phyloP scores from a whole-genome alignment of 371 early-diverging fungal genomes.

The Mucor circinelloides region DNA sequence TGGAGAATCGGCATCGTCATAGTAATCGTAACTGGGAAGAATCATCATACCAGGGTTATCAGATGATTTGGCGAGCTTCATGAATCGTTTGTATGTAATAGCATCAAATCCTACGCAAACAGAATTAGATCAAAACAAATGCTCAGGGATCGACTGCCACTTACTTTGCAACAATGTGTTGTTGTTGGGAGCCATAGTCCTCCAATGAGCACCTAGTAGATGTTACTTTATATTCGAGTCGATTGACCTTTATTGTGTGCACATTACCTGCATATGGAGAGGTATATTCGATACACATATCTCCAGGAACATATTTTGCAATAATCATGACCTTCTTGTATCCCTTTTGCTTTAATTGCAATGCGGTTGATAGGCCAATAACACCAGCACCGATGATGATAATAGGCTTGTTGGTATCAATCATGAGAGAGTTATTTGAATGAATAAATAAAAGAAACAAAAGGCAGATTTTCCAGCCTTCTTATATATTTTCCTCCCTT shows the following conservation, averaged over 20 bases:
- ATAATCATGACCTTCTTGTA: slow-evolving; percentile 56
- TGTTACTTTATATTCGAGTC: not conserved
- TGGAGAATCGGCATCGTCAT: slow-evolving; percentile 37
- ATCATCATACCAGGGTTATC: slow-evolving; percentile 51
- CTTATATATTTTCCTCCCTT: too few species aligned
- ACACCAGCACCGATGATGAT: slow-evolving; percentile 80
- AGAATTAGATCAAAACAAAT: not conserved
- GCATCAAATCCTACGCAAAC: slow-evolving; percentile 47
- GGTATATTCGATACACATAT: slow-evolving; percentile 61
- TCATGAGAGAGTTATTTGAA: not conserved
- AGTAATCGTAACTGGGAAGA: slow-evolving; percentile 46
- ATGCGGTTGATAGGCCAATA: slow-evolving; percentile 69
- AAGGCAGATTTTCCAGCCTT: not conserved
- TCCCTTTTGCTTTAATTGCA: slow-evolving; percentile 53
- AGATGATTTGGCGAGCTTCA: slow-evolving; percentile 28
- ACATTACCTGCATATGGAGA: slow-evolving; percentile 71
- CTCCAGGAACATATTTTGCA: slow-evolving; percentile 61
- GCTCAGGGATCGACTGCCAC: not conserved
- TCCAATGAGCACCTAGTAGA: slow-evolving; percentile 71
- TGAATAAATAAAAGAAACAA: not conserved
- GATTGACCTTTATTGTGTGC: not conserved
- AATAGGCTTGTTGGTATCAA: slow-evolving; percentile 4
- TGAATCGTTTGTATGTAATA: slow-evolving; percentile 45
- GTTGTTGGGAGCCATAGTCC: slow-evolving; percentile 55
- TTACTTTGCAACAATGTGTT: slow-evolving; percentile 51